phyloP scores from a whole-genome alignment of 306 rosid species.

The Hylodesmum podocarpum region DNA sequence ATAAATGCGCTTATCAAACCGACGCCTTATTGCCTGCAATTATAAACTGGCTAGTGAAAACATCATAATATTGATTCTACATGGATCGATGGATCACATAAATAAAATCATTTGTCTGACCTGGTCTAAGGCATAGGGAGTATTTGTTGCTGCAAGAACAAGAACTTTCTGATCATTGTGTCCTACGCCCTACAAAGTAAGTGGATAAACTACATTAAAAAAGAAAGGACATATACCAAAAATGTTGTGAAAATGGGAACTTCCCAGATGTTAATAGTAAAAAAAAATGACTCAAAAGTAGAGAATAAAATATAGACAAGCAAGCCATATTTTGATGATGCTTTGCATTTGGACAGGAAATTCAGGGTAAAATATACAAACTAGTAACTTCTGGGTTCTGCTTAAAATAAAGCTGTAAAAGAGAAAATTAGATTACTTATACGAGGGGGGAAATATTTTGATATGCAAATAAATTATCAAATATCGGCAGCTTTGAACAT shows the following conservation, averaged over 20 bases:
- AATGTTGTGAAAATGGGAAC: conserved; percentile 3
- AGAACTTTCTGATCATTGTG: conserved; percentile 94
- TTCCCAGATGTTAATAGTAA: background rate
- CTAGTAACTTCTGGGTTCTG: background rate
- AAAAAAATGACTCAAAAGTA: background rate
- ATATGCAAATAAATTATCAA: background rate
- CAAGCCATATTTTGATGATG: background rate
- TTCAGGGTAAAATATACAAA: background rate
- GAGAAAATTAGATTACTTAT: background rate
- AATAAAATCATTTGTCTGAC: conserved; percentile 38
- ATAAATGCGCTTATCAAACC: conserved; percentile 97
- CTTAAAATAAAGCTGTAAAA: background rate
- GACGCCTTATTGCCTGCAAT: conserved; percentile 93
- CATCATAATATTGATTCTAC: conserved; percentile 11
- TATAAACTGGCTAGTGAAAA: conserved; percentile 36
- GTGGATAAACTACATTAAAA: conserved; percentile 15
- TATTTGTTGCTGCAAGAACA: conserved; percentile 98
- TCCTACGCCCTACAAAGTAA: conserved; percentile 78
- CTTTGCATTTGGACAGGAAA: background rate
- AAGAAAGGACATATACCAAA: background rate
- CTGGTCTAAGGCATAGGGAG: conserved; percentile 98
- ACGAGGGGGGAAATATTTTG: background rate
- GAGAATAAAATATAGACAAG: background rate
- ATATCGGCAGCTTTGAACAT: background rate
- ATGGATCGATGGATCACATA: background rate